Percentiles rank a stretch among this genome's conserved stretches.
phyloP scores from a whole-genome alignment of 441 rosid species.

The Adansonia madagascariensis region DNA sequence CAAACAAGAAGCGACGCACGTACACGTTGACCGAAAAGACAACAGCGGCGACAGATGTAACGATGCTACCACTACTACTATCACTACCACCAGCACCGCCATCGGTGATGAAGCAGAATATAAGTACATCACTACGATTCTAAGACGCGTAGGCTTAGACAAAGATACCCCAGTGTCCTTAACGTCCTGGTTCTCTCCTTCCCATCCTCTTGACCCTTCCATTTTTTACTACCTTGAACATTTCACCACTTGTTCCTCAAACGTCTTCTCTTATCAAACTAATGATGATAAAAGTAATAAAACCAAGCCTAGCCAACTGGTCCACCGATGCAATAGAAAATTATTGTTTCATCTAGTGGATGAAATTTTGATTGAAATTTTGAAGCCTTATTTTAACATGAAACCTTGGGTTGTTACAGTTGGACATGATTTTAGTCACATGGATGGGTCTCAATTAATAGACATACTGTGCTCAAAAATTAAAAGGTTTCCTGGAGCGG shows the following conservation, averaged over 20 bases:
- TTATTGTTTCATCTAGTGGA: constrained; percentile 64
- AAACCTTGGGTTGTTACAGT: constrained; percentile 48
- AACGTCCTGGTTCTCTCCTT: constrained; percentile 62
- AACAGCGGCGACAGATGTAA: constrained; percentile 29
- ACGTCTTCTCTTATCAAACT: neutral
- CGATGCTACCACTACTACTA: constrained; percentile 19
- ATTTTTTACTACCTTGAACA: constrained; percentile 64
- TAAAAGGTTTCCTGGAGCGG: constrained; percentile 49
- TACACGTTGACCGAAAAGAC: constrained; percentile 36
- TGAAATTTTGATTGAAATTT: constrained; percentile 59
- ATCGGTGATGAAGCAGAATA: constrained; percentile 35
- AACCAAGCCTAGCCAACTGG: too few relatives aligned
- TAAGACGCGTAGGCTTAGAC: constrained; percentile 57
- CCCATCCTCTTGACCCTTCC: constrained; percentile 58
- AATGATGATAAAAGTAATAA: neutral
- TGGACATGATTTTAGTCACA: constrained; percentile 10
- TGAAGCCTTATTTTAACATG: constrained; percentile 50
- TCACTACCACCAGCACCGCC: constrained; percentile 24
- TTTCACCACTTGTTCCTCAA: constrained; percentile 16
- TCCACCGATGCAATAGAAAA: constrained; percentile 50
- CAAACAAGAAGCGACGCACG: constrained; percentile 41
- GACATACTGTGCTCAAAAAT: constrained; percentile 44
- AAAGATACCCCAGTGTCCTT: constrained; percentile 54
- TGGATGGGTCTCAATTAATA: constrained; percentile 50
- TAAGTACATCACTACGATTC: constrained; percentile 66